Evolutionary conservation across 148 eudicot genomes (phyloP).

Genomic region (Silene conica): DNA sequence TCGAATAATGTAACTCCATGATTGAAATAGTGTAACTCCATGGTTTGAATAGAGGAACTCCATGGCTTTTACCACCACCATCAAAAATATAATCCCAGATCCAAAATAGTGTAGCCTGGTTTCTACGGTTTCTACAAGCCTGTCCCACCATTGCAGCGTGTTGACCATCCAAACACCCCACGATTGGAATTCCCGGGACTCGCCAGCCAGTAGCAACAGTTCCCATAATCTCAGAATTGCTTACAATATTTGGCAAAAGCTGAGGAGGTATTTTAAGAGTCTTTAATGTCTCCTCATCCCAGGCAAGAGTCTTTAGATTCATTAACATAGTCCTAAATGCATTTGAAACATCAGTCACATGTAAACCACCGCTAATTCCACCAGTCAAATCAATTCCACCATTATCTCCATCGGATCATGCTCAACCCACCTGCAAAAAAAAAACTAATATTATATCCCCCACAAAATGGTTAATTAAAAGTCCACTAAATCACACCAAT

Average conservation of each 20-base stretch:
- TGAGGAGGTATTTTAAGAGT: slow-evolving; percentile 48
- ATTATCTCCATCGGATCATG: slow-evolving; percentile 98
- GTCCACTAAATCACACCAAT: slow-evolving; percentile 14
- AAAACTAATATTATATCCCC: no score
- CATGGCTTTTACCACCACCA: no score
- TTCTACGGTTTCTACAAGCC: slow-evolving; percentile 74
- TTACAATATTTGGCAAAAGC: slow-evolving; percentile 77
- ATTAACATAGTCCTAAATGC: slow-evolving; percentile 96
- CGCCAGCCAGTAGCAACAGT: slow-evolving; percentile 75
- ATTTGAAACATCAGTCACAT: slow-evolving; percentile 88
- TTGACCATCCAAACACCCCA: slow-evolving; percentile 98
- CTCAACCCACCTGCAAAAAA: slow-evolving; percentile 73
- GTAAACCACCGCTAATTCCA: slow-evolving; percentile 64
- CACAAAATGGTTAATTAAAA: neutral
- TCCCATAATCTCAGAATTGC: slow-evolving; percentile 81
- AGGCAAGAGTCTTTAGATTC: slow-evolving; percentile 74
- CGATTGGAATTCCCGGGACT: slow-evolving; percentile 65
- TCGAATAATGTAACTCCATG: no score
- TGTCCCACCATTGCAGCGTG: slow-evolving; percentile 99
- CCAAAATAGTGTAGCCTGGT: no score
- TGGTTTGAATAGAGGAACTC: no score
- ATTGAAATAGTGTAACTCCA: no score
- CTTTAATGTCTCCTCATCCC: slow-evolving; percentile 72
- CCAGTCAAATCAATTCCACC: slow-evolving; percentile 98
- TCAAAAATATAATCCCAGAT: no score